Base-by-base conservation (phyloP, 1,284 basidiomycete genomes). In the Trichosporon sp. region DNA sequence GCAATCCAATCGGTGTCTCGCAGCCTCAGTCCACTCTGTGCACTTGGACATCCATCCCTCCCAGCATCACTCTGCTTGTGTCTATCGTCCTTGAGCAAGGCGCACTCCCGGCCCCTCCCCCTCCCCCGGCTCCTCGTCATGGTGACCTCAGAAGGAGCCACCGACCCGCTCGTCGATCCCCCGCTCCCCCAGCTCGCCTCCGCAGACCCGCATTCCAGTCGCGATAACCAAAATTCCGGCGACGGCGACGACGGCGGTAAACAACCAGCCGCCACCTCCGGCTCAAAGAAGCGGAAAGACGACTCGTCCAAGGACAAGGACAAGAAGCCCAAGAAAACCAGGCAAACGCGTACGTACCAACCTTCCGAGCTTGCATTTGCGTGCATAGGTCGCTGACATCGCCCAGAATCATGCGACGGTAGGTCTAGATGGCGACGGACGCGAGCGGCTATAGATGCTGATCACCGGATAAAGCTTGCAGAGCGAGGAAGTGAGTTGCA, bases 351-450 rank as follows among this genome's bases (percentile, higher is more conserved):
- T 81, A 70, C 72, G 80, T 79, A 11, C 3, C n/a, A 3, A 25
- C 42, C 8, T 13, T 3, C 27, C n/a, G 21, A 18, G 29, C 56
- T 9, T 8, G 18, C 2, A 31, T 1, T 32, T 29, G 31, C 56
- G 18, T 32, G 56, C 18, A n/a, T 21, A 3, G 5, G 27, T 29
- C 13, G 53, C 56, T 60, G 29, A 60, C 42, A 25, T 64, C 38
- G 23, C 38, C 63, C 71, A 81, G 76, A 80, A 73, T 74, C 76
- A 38, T 81, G 80, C 64, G 80, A 81, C 70, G 77, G 80, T 81
- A 71, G 69, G 80, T 76, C 13, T 21, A n/a, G 2, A 18, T 35
- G 29, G n/a, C 29, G 23, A 64, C 12, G 29, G 8, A 31, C 51
- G 11, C 38, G n/a, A 32, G 18, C n/a, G 65, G 15, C 29, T 27